Base-by-base conservation (phyloP, 768 basidiomycete genomes). In the Erythrobasidium yunnanense region DNA sequence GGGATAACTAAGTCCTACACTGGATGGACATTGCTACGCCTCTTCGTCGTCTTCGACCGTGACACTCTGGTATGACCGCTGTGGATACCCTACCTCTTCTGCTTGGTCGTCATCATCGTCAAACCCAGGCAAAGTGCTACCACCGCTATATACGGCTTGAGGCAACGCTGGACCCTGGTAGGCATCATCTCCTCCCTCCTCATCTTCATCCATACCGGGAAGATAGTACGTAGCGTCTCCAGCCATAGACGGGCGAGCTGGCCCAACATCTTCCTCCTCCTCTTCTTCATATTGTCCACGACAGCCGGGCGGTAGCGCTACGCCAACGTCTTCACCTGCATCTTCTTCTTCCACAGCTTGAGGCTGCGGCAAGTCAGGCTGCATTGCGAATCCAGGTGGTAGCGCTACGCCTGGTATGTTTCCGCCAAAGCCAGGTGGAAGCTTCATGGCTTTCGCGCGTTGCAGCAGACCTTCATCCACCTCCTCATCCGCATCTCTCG, bases 121-220 rank as follows among this genome's bases (percentile, higher is more conserved):
- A n/a, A 42, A 42, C 11, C 38, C 38, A 11, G 38, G 38, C 11
- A 42, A n/a, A 11, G 38, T 42, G n/a, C 38, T 42, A n/a, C 11
- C 38, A 25, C 22, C n/a, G n/a, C n/a, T 8, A 25, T 51, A 15
- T 15, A 8, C 23, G 49, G 11, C 49, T n/a, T 13, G 27, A 32
- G 52, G 52, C 2, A 67, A 51, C 17, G 42, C 35, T n/a, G 52
- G 51, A 3, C 66, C 56, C 57, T 50, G 45, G n/a, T 30, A 27
- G 46, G 30, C 62, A 17, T 20, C 56, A 13, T 45, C 25, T 22
- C 33, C 34, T 29, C 56, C 65, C 18, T 38, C 55, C 38, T 63
- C 58, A 11, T 66, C 65, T 2, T 66, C 65, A 60, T 55, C 30
- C 33, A 6, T n/a, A 2, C 23, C 52, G 5, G 23, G 54, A 23